Evolutionary conservation across 176 grass and related monocot genomes (phyloP), one percentile per base, ranked within the genome.

Genomic region (Themeda triandra): DNA sequence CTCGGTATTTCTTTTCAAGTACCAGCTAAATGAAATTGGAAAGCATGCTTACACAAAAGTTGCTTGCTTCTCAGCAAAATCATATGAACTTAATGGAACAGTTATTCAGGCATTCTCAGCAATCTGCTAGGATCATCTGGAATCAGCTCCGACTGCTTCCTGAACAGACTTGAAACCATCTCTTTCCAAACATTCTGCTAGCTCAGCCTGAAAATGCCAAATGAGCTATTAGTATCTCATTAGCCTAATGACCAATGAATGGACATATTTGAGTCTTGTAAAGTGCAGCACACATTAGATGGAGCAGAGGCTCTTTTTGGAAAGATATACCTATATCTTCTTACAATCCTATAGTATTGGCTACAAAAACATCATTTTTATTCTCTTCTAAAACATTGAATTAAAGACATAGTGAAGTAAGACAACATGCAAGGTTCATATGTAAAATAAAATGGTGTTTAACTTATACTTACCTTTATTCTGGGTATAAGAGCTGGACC

Each of bases 141-240:
- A 92, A 82, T 99, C 93, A 63, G 78, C 93, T 37, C 97, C 93
- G 5, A 99, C 81, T 59, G 93, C 97, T 88, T 96, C 88, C 78
- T 94, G 88, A 23, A 92, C 78, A 84, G 93, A 94, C 85, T 99
- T 96, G 90, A 96, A 99, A 30, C 93, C 97, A 59, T 99, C 97
- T 77, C 86, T 92, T 84, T 94, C 93, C 82, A 99, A 89, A 85
- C 93, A 96, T 83, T 96, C 90, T 37, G 93, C 91, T 30, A 99
- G 81, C 76, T 99, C 93, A 66, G 88, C 92, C 97, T 99, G 85
- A 60, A 75, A 23, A 82, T 33, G 36, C 6, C 63, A 63, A 67
- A 69, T 45, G 79, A 81, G 44, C 12, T 58, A 71, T 66, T 25
- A 82, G 73, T 81, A 80, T 78, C 69, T 25, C 56, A 60, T 33